Percentiles rank a stretch among this genome's conserved stretches.
Conservation (phyloP, 345 rosid species). For the Dimocarpus longan region DNA sequence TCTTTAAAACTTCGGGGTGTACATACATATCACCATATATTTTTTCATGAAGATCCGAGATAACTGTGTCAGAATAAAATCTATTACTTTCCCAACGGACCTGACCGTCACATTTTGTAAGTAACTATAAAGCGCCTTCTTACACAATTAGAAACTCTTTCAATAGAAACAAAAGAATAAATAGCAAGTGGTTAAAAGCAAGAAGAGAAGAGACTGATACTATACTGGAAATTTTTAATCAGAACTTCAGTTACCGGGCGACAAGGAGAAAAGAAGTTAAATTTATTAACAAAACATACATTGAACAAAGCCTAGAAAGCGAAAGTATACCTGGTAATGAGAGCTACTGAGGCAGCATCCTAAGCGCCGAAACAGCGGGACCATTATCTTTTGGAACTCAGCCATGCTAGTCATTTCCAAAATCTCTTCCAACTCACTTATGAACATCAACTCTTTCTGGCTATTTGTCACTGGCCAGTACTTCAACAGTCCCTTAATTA, state of each 20-base stretch:
- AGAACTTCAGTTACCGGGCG: not conserved
- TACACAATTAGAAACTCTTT: constrained; percentile 4
- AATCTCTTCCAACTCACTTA: constrained; percentile 83
- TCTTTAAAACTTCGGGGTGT: not conserved
- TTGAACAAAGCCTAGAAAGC: not conserved
- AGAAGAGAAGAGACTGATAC: not conserved
- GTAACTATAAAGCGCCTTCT: not conserved
- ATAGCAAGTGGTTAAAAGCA: not conserved
- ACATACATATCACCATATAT: not conserved
- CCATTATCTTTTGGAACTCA: constrained; percentile 67
- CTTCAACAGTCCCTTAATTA: constrained; percentile 66
- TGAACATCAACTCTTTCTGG: constrained; percentile 86
- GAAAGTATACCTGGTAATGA: constrained; percentile 67
- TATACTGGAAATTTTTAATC: not conserved
- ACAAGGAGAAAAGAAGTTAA: not conserved
- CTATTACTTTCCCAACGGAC: not conserved
- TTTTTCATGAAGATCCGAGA: not conserved
- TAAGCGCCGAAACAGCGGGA: constrained; percentile 64
- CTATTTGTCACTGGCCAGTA: constrained; percentile 85
- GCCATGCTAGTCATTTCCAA: constrained; percentile 59
- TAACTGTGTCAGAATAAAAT: not conserved
- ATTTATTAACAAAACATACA: not conserved
- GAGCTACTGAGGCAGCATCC: constrained; percentile 70
- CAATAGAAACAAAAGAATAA: not conserved
- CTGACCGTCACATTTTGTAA: not conserved